Evolutionary conservation across 1,139 yeast species (phyloP), one percentile per base, ranked within the genome.

Genomic region (Hyphopichia fennica): DNA sequence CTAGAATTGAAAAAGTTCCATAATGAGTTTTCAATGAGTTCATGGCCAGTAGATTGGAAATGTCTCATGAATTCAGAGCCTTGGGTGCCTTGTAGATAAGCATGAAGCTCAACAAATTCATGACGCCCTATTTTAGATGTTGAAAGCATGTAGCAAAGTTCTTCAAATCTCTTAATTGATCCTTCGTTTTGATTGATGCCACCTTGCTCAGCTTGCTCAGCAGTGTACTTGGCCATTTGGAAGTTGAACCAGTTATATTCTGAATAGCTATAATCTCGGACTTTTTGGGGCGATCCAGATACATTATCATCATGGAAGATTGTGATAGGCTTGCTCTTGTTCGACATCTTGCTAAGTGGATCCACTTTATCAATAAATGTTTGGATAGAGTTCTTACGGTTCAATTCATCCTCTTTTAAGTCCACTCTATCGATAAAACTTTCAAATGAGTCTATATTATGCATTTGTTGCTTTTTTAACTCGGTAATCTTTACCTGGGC

Each of bases 161-260:
- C 27, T 32, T 56, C 51, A 38, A 59, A 62, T 10, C 43, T 40
- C n/a, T 57, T 58, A 28, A 57, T 46, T 2, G 52, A 41, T 5
- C 40, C 45, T 2, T 56, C 59, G 1, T 42, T 46, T 13, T 27
- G 37, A 4, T 6, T 28, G 10, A 4, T 28, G 30, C 17, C n/a
- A 4, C 17, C 2, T 10, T 40, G 39, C 9, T 47, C 51, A 8
- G 38, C 41, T 11, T 43, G 40, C 5, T 39, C 41, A 4, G 34
- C 47, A 6, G 39, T 38, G 13, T 40, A 43, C 27, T 56, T 65
- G 1, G 73, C 67, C 28, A 69, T 46, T 49, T 68, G 72, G 39
- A 62, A 68, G 43, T 68, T 70, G 50, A 68, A 71, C 77, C 77
- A 72, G 45, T 67, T 72, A 42, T 55, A 46, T 20, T 69, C 74